Base-by-base conservation (phyloP, 2,329 filamentous ascomycete species). In the Arthrobotrys megalospora region DNA sequence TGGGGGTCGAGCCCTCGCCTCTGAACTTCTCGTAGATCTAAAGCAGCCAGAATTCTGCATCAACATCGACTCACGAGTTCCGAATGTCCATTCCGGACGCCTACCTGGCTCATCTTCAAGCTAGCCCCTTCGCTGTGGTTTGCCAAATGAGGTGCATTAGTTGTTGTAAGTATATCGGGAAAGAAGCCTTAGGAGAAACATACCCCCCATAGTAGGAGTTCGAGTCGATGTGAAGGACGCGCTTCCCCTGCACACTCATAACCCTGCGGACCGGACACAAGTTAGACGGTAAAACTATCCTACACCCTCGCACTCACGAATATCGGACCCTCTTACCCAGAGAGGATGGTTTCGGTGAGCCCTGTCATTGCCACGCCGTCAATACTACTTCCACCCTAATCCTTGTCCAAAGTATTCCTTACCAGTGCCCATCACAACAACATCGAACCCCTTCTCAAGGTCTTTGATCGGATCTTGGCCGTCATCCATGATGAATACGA, bases 131-230 rank as follows among this genome's bases (percentile, higher is more conserved):
- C 96, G 82, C 94, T 94, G 82, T 82, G 38, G 28, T 41, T 41
- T 16, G 4, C 36, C 21, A 50, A n/a, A 19, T 6, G 10, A 58
- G 62, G 43, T 43, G 76, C 78, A 70, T 72, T 53, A 67, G 71
- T 79, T 73, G 80, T 82, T 58, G 83, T 85, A 81, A 83, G 81
- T 28, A 12, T 48, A 4, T n/a, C 24, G 72, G 70, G 19, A 52
- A 43, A 45, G 32, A 71, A 81, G 38, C 67, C 50, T 48, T 60
- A 76, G 48, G 48, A 77, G 7, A 69, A 79, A 73, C 92, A 83
- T 87, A 97, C 94, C 93, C 96, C 89, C 96, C 96, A 84, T 97
- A 98, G 88, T 98, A 94, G 85, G 97, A 93, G 85, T 98, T 98
- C 84, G 94, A 92, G 87, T 98, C 96, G 85, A 99, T 97, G 88